These are phyloP conservation scores for Colletotrichum eremochloae DNA, from an alignment of 2,329 filamentous ascomycete species.

Conservation along the genomic window DNA sequence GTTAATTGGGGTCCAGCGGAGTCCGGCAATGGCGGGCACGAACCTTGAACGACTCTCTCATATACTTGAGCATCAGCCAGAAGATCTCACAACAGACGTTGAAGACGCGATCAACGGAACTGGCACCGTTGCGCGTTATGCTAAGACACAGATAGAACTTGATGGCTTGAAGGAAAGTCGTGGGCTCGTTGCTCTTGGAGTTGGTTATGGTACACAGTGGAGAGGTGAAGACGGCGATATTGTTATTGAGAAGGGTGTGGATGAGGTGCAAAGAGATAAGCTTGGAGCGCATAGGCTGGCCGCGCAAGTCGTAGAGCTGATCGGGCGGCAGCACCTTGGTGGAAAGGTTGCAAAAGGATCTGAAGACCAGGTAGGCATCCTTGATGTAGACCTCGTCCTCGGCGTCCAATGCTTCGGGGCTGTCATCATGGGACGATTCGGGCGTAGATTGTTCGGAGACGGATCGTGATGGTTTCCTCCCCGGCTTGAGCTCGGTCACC, in stretches of 20 bases:
- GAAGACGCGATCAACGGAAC: slow-evolving; percentile 91
- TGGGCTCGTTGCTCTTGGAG: slow-evolving; percentile 88
- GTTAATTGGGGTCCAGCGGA: slow-evolving; percentile 46
- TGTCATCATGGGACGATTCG: slow-evolving; percentile 68
- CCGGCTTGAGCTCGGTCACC: slow-evolving; percentile 71
- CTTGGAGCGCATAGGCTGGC: slow-evolving; percentile 97
- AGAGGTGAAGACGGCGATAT: slow-evolving; percentile 90
- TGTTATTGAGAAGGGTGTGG: slow-evolving; percentile 94
- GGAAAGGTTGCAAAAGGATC: slow-evolving; percentile 96
- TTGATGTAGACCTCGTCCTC: slow-evolving; percentile 98
- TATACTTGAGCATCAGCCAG: slow-evolving; percentile 95
- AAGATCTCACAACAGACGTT: slow-evolving; percentile 98
- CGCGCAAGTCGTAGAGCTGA: slow-evolving; percentile 91
- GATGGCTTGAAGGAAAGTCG: slow-evolving; percentile 91
- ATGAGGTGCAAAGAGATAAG: slow-evolving; percentile 95
- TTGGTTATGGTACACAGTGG: slow-evolving; percentile 93
- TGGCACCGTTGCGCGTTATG: slow-evolving; percentile 94
- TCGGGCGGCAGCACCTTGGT: slow-evolving; percentile 92
- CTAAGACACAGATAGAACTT: slow-evolving; percentile 98
- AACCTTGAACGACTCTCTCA: slow-evolving; percentile 94
- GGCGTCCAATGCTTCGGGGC: slow-evolving; percentile 71
- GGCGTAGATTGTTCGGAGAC: slow-evolving; percentile 66
- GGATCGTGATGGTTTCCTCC: slow-evolving; percentile 59
- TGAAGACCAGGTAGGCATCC: slow-evolving; percentile 96
- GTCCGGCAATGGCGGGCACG: slow-evolving; percentile 41